These are phyloP conservation scores for Cordyceps cateniannulata DNA, from an alignment of 2,329 filamentous ascomycete species.

Conservation along the genomic window DNA sequence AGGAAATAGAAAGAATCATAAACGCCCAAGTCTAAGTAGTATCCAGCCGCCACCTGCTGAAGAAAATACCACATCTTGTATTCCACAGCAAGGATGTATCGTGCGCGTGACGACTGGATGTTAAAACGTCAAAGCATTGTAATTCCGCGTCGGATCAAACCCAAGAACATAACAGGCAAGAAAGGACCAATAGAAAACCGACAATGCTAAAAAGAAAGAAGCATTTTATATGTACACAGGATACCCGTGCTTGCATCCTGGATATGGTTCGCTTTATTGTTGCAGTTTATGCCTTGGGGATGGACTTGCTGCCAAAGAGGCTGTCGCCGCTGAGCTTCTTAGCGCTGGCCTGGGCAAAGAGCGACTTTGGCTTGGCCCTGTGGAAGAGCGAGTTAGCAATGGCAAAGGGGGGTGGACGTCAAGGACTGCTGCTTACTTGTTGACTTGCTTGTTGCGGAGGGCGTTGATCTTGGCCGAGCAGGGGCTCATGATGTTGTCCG, in stretches of 20 bases:
- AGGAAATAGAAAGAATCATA: not conserved
- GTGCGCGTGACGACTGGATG: not conserved
- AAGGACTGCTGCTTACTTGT: constrained; percentile 54
- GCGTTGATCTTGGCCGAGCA: constrained; percentile 77
- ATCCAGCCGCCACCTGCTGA: not conserved
- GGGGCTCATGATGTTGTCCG: constrained; percentile 84
- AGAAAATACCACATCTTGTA: not conserved
- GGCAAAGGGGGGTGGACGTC: not conserved
- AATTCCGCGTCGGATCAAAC: constrained; percentile 6
- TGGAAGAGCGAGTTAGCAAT: not conserved
- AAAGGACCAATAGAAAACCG: not conserved
- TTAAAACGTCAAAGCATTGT: not conserved
- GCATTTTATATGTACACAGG: constrained; percentile 11
- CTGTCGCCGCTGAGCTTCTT: constrained; percentile 52
- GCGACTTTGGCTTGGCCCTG: constrained; percentile 60
- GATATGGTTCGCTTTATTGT: not conserved
- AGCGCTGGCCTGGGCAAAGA: constrained; percentile 59
- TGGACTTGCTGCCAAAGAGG: constrained; percentile 31
- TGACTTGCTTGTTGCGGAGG: constrained; percentile 72
- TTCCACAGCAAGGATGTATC: not conserved
- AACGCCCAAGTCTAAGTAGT: not conserved
- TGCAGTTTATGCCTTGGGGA: constrained; percentile 23
- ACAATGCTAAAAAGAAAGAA: not conserved
- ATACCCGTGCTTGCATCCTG: not conserved
- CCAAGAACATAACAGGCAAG: constrained; percentile 4